phyloP scores from a whole-genome alignment of 371 early-diverging fungal genomes.

The Apophysomyces ossiformis region DNA sequence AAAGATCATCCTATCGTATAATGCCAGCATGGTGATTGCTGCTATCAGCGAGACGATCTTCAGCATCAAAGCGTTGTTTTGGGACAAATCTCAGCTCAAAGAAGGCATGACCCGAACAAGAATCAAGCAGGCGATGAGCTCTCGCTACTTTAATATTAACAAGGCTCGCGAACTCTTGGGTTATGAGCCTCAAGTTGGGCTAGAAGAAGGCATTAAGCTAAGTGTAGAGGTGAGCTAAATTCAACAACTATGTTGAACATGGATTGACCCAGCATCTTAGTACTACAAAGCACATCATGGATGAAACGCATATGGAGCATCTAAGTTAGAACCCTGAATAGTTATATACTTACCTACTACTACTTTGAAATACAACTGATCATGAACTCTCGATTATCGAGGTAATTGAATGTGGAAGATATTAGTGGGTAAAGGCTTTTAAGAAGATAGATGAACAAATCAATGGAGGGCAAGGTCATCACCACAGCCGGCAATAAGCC shows the following conservation, averaged over 20 bases:
- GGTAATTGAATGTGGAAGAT: too few species aligned
- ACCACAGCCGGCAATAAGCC: too few species aligned
- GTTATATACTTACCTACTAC: neutral
- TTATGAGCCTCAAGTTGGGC: conserved; percentile 74
- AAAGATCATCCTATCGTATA: conserved; percentile 52
- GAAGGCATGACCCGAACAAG: conserved; percentile 66
- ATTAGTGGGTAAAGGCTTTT: too few species aligned
- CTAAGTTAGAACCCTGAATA: neutral
- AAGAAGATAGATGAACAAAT: too few species aligned
- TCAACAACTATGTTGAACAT: neutral
- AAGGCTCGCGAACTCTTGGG: conserved; percentile 81
- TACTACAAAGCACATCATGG: conserved; percentile 22
- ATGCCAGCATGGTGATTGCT: conserved; percentile 56
- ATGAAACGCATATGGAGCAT: neutral
- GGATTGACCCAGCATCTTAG: neutral
- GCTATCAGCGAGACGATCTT: conserved; percentile 50
- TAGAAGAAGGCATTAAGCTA: conserved; percentile 74
- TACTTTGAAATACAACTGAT: too few species aligned
- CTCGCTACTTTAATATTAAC: conserved; percentile 80
- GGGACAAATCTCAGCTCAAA: conserved; percentile 51
- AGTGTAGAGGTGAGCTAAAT: conserved; percentile 43
- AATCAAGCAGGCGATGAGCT: conserved; percentile 74
- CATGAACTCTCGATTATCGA: too few species aligned
- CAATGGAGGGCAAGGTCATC: too few species aligned
- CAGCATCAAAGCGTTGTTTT: conserved; percentile 52